Conservation (phyloP, 306 rosid genomes). For the Ceratonia siliqua region DNA sequence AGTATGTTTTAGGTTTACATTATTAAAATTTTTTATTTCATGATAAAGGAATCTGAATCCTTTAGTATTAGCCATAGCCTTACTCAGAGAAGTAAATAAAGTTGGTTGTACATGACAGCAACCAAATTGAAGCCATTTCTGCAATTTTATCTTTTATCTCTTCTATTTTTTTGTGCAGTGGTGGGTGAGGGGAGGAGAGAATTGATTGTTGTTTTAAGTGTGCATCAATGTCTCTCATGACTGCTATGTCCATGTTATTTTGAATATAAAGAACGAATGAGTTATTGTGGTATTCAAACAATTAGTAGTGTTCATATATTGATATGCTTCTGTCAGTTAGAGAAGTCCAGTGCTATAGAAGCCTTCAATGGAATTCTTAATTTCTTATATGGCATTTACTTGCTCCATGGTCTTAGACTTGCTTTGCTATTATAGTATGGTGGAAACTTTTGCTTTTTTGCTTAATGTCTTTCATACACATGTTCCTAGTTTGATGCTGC, state of each 20-base stretch:
- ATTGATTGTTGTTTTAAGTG: neutral
- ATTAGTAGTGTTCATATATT: neutral
- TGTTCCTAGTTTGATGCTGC: constrained; percentile 80
- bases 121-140: constrained; percentile 19
- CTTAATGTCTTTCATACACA: constrained; percentile 20
- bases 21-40: neutral
- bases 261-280: constrained; percentile 12
- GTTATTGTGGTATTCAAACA: neutral
- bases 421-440: constrained; percentile 1
- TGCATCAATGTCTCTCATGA: constrained; percentile 10
- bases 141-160: neutral
- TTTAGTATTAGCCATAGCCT: neutral
- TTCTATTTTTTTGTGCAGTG: neutral
- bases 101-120: neutral
- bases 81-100: neutral
- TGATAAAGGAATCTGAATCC: neutral
- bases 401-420: constrained; percentile 17
- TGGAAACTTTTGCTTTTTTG: constrained; percentile 14
- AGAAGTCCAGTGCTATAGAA: constrained; percentile 19
- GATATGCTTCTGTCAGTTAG: constrained; percentile 15
- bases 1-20: constrained; percentile 13
- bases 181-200: neutral
- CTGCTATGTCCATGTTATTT: constrained; percentile 17
- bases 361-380: constrained; percentile 18
- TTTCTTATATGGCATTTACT: constrained; percentile 18